Evolutionary conservation across 306 rosid genomes (phyloP).

Genomic region (Gynostemma pentaphyllum): DNA sequence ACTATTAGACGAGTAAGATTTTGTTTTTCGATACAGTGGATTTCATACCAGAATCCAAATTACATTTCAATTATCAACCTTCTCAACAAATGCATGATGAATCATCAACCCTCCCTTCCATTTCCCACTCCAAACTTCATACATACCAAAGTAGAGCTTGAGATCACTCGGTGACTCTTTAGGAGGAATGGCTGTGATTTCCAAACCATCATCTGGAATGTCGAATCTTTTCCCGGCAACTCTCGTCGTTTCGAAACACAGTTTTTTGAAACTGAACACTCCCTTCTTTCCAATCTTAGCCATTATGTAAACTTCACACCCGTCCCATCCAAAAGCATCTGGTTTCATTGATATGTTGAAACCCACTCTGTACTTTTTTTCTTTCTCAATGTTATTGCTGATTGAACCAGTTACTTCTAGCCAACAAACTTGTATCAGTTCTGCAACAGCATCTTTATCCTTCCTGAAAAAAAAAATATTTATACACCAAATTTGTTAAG

Average conservation of each 20-base stretch:
- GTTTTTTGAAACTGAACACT: not conserved
- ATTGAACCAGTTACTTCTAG: slow-evolving; percentile 44
- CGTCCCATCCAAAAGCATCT: slow-evolving; percentile 60
- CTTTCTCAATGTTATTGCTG: rapidly evolving
- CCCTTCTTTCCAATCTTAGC: slow-evolving; percentile 31
- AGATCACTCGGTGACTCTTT: not conserved
- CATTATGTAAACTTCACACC: not conserved
- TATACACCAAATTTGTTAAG: no score
- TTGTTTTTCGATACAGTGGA: no score
- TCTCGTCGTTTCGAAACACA: not conserved
- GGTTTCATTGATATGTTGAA: slow-evolving; percentile 16
- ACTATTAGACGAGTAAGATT: no score
- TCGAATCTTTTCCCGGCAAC: not conserved
- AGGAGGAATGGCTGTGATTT: not conserved
- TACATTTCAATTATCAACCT: no score
- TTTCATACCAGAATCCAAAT: no score
- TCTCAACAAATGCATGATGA: not conserved
- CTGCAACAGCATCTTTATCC: not conserved
- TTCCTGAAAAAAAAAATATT: not conserved
- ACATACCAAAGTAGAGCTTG: slow-evolving; percentile 9
- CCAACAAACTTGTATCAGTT: slow-evolving; percentile 65
- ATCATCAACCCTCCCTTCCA: slow-evolving; percentile 15
- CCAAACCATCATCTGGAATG: not conserved
- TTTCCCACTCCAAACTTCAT: slow-evolving; percentile 7
- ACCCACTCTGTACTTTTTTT: not conserved